Percentiles rank a stretch among this genome's conserved stretches.
phyloP scores from a whole-genome alignment of 768 basidiomycete genomes.

The Russula virescens region DNA sequence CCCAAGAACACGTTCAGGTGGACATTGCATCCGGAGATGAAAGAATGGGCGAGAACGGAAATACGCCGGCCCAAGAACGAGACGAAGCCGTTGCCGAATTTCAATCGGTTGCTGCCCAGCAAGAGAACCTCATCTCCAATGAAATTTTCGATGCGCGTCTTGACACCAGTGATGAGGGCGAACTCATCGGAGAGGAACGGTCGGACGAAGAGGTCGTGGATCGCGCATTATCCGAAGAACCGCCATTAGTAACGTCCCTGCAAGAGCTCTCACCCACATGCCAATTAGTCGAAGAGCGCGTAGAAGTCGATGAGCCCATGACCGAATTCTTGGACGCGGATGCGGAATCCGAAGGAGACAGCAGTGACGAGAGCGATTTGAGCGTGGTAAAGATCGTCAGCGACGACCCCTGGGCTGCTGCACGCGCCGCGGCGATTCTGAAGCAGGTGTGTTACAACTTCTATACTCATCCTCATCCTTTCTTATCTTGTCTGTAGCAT shows the following conservation, averaged over 20 bases:
- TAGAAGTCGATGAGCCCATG: conserved; percentile 20
- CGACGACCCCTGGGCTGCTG: conserved; percentile 79
- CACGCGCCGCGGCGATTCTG: conserved; percentile 88
- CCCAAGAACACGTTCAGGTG: neutral
- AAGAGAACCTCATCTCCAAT: neutral
- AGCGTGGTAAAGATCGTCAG: conserved; percentile 82
- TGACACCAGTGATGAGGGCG: neutral
- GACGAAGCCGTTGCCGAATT: neutral
- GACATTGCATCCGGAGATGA: conserved; percentile 6
- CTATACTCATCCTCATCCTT: neutral
- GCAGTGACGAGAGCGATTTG: conserved; percentile 38
- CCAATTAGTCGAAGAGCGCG: neutral
- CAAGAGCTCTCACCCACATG: neutral
- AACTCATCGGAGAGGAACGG: conserved; percentile 27
- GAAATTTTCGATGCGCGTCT: neutral
- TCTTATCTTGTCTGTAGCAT: conserved; percentile 42
- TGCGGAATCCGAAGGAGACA: conserved; percentile 30
- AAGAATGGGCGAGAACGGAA: neutral
- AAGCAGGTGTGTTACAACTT: conserved; percentile 58
- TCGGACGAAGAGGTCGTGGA: conserved; percentile 31
- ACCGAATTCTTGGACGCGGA: conserved; percentile 25
- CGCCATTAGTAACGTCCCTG: neutral
- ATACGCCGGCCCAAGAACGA: conserved; percentile 1
- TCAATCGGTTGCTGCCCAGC: neutral
- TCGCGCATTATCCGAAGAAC: conserved; percentile 34